Base-by-base conservation (phyloP, 1,284 basidiomycete species). In the Cryptococcus sp. region DNA sequence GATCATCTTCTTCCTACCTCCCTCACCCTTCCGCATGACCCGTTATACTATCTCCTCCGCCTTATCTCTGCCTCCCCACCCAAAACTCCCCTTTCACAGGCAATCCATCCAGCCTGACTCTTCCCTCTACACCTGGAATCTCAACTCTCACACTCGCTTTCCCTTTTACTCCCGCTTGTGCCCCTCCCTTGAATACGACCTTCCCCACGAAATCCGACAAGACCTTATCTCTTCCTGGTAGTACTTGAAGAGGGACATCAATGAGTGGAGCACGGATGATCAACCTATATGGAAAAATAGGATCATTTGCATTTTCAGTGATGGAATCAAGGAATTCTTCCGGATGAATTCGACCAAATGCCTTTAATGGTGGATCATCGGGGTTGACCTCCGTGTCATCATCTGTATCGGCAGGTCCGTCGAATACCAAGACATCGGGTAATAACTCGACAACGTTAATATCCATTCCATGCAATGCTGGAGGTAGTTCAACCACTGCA, bases 141-240 rank as follows among this genome's bases (percentile, higher is more conserved):
- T 59, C 54, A 7, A 67, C 60, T 33, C 58, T 58, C 3, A 73
- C 72, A 52, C 64, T 69, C 6, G 71, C 71, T 6, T 53, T 56
- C 0, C 76, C 76, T 34, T 66, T 70, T 33, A 78, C 65, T 0
- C 76, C 76, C 0, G 76, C 76, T 34, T 63, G 45, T 0, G 76
- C 76, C 6, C 74, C 73, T 11, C 76, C 74, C 55, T 68, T 71
- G 62, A 76, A 71, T 5, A 78, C 61, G 34, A 78, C 65, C 59
- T 76, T 78, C 51, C 61, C 57, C 3, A 77, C 67, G 59, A 78
- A 78, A 36, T 65, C 66, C n/a, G 63, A 62, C 43, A 78, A 56
- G 23, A 75, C 59, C 10, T 48, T 52, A 50, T 75, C 70, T 23
- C 73, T 56, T 0, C 73, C 76, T 5, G 63, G 64, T 2, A 78